These are phyloP conservation scores for Syncephalastrum monosporum DNA, from an alignment of 371 early-diverging fungal species.

Conservation along the genomic window DNA sequence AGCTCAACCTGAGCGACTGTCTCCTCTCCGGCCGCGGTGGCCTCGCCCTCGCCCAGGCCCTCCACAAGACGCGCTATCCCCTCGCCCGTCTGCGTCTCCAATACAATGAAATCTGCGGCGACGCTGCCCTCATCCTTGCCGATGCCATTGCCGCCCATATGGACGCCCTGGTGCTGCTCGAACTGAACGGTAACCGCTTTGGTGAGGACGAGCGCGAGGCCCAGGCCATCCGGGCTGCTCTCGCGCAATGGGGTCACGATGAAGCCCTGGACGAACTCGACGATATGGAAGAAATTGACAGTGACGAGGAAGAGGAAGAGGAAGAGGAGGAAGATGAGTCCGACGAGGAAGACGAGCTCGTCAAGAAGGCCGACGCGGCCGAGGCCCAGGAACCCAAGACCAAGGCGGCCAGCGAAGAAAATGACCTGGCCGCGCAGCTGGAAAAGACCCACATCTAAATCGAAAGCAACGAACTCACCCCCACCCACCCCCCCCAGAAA, in stretches of 20 bases:
- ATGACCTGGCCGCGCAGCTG: constrained; percentile 36
- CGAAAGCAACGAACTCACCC: not conserved
- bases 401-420: constrained; percentile 17
- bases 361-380: constrained; percentile 31
- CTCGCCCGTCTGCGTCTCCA: constrained; percentile 75
- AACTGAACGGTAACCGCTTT: constrained; percentile 93
- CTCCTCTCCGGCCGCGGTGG: constrained; percentile 79
- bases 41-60: constrained; percentile 59
- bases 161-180: constrained; percentile 61
- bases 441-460: constrained; percentile 46
- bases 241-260: constrained; percentile 67
- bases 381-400: constrained; percentile 26
- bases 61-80: constrained; percentile 45
- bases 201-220: constrained; percentile 75
- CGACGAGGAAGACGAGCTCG: constrained; percentile 54
- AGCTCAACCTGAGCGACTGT: constrained; percentile 91
- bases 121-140: constrained; percentile 69
- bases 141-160: constrained; percentile 62
- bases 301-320: constrained; percentile 73
- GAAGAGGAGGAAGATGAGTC: constrained; percentile 63
- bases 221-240: constrained; percentile 66
- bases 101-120: constrained; percentile 87
- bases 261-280: constrained; percentile 90
- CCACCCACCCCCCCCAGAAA: not conserved
- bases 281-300: constrained; percentile 90